These are phyloP conservation scores for Plasmodium yoelii DNA, from an alignment of 169 alveolate genomes.

Conservation along the genomic window DNA sequence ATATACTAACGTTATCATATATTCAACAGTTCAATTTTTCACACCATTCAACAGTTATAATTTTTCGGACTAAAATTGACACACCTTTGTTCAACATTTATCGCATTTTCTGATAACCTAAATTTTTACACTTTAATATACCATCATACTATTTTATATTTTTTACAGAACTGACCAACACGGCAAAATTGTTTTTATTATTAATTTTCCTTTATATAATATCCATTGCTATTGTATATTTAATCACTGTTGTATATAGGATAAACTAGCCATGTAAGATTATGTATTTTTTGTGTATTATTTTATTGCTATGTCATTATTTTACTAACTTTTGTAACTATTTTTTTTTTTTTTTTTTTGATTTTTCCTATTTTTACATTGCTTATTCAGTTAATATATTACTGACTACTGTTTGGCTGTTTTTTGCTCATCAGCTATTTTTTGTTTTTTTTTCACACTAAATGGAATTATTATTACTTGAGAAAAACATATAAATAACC, in stretches of 20 bases:
- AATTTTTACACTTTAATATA: background rate
- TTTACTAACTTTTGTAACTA: background rate
- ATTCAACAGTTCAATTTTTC: background rate
- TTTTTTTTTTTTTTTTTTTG: background rate
- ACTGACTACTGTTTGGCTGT: too few species aligned
- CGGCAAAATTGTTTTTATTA: slow-evolving; percentile 71
- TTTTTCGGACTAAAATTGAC: background rate
- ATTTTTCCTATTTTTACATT: background rate
- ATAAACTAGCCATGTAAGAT: background rate
- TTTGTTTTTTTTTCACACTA: too few species aligned
- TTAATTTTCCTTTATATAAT: slow-evolving; percentile 53
- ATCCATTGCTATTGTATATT: slow-evolving; percentile 61
- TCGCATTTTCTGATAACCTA: background rate
- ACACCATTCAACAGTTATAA: background rate
- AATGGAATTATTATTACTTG: too few species aligned
- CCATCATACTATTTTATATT: background rate
- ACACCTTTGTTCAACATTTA: background rate
- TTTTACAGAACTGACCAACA: slow-evolving; percentile 53
- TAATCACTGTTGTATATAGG: slow-evolving; percentile 38
- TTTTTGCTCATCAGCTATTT: too few species aligned
- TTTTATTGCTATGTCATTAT: background rate
- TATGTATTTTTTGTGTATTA: slow-evolving; percentile 19
- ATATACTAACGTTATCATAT: background rate
- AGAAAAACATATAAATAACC: too few species aligned
- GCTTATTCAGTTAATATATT: too few species aligned